phyloP scores from a whole-genome alignment of 2,329 filamentous ascomycete genomes.

The Clonostachys solani region DNA sequence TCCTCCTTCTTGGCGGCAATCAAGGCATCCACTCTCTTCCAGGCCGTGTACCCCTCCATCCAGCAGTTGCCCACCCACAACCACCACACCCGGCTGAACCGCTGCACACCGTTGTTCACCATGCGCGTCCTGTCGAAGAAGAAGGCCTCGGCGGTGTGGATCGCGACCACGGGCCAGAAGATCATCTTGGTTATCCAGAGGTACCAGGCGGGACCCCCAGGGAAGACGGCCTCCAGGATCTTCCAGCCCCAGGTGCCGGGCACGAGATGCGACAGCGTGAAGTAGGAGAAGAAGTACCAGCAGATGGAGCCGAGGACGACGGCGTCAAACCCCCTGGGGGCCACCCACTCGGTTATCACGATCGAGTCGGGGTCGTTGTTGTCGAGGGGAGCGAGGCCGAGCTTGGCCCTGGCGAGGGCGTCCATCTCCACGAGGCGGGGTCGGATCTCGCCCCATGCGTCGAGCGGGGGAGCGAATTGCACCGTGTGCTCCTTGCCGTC shows the following conservation, averaged over 20 bases:
- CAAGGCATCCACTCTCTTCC: conserved; percentile 44
- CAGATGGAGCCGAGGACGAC: conserved; percentile 50
- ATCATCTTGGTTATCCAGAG: conserved; percentile 55
- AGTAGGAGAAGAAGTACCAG: conserved; percentile 49
- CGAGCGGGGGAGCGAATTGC: conserved; percentile 66
- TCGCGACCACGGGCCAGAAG: conserved; percentile 51
- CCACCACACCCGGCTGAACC: conserved; percentile 44
- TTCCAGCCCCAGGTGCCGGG: conserved; percentile 46
- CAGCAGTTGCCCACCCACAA: conserved; percentile 49
- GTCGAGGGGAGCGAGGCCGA: conserved; percentile 22
- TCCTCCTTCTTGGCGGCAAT: conserved; percentile 36
- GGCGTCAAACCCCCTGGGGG: conserved; percentile 38
- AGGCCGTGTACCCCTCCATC: conserved; percentile 47
- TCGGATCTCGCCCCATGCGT: conserved; percentile 63
- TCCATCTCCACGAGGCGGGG: conserved; percentile 69
- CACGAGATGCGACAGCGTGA: conserved; percentile 42
- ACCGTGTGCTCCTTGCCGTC: conserved; percentile 42
- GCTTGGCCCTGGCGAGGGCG: conserved; percentile 46
- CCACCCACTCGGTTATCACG: conserved; percentile 31
- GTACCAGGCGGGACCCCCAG: conserved; percentile 54
- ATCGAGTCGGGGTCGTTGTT: conserved; percentile 41
- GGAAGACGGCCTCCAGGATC: conserved; percentile 44
- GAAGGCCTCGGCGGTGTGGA: conserved; percentile 63
- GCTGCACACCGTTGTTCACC: conserved; percentile 39
- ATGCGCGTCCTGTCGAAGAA: conserved; percentile 45